Percentiles rank a stretch among this genome's conserved stretches.
These are phyloP conservation scores for Boletus sp. DNA, from an alignment of 768 basidiomycete species.

Conservation along the genomic window DNA sequence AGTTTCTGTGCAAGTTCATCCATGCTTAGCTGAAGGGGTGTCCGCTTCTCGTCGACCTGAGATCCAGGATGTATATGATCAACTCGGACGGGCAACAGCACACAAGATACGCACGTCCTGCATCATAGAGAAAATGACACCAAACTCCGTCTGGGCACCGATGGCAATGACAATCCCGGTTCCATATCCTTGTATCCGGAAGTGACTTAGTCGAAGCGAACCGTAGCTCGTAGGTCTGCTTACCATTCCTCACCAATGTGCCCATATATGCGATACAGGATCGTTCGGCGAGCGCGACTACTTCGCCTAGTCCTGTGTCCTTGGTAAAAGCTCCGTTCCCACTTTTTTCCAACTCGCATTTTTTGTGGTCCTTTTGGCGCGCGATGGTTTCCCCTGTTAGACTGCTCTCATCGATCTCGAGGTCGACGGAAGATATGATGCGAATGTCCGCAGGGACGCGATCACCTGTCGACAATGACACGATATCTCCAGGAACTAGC, in stretches of 20 bases:
- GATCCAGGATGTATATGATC: background rate
- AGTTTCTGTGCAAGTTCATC: slow-evolving; percentile 94
- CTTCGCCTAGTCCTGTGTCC: slow-evolving; percentile 37
- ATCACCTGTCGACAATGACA: slow-evolving; percentile 88
- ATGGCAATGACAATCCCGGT: slow-evolving; percentile 85
- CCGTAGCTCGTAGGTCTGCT: slow-evolving; percentile 8
- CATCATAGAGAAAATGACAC: slow-evolving; percentile 97
- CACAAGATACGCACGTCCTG: slow-evolving; percentile 64
- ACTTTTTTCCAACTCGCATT: slow-evolving; percentile 47
- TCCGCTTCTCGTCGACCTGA: slow-evolving; percentile 82
- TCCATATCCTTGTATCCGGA: slow-evolving; percentile 59
- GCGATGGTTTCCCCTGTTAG: slow-evolving; percentile 91
- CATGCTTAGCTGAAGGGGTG: slow-evolving; percentile 91
- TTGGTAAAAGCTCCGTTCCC: slow-evolving; percentile 5
- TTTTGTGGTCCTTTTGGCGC: slow-evolving; percentile 61
- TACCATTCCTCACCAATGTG: slow-evolving; percentile 87
- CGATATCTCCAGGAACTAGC: slow-evolving; percentile 93
- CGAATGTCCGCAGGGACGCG: slow-evolving; percentile 94
- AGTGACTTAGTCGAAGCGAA: slow-evolving; percentile 2
- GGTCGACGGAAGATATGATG: slow-evolving; percentile 72
- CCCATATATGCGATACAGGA: slow-evolving; percentile 94
- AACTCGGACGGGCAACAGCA: background rate
- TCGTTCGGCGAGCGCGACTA: slow-evolving; percentile 74
- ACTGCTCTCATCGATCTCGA: slow-evolving; percentile 95
- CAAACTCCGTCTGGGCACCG: slow-evolving; percentile 88